Base-by-base conservation (phyloP, 1,284 basidiomycete genomes). In the Apiotrichum brassicae region DNA sequence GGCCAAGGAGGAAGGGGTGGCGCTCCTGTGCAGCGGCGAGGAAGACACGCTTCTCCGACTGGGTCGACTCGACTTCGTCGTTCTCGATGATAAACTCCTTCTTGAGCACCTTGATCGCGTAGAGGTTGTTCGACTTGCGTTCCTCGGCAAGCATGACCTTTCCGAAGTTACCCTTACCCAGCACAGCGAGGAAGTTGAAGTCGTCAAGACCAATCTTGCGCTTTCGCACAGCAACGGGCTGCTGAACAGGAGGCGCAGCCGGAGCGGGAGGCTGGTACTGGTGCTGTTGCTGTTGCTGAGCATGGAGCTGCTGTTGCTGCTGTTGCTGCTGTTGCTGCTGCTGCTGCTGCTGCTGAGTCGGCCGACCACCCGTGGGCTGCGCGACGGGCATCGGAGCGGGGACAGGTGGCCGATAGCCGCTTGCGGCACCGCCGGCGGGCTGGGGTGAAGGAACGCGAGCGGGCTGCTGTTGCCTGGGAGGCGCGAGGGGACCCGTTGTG, bases 11-110 rank as follows among this genome's bases (percentile, higher is more conserved):
- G 82, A 99, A 99, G 0, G 95, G 95, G 76, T 99, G 95, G 11
- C 91, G 83, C 73, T 98, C 93, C 49, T 88, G 82, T 11, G 95
- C 93, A 20, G 94, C 95, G 6, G 94, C 85, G 53, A 98, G 76
- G 77, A 97, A 97, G 18, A 99, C 95, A 23, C 95, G 87, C 76
- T 98, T 99, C 74, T 99, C 95, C 4, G 95, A 98, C 60, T 95
- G 93, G 35, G 95, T 98, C 65, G 94, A 95, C 76, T 98, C 95
- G 6, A 99, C 92, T 77, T 98, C 95, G 74, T 99, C 95, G 62
- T 99, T 98, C 71, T 99, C 95, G 62, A 99, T 98, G 72, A 98
- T 98, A 67, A 98, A 98, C 76, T 98, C 95, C 73, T 99, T 99
- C 79, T 99, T 99, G 69, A 99, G 75, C 33, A 99, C 95, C 76